A percentile compares a stretch with the other conserved stretches of the same genome.
Conservation (phyloP, 2,329 filamentous ascomycete genomes). For the Alternaria burnsii region DNA sequence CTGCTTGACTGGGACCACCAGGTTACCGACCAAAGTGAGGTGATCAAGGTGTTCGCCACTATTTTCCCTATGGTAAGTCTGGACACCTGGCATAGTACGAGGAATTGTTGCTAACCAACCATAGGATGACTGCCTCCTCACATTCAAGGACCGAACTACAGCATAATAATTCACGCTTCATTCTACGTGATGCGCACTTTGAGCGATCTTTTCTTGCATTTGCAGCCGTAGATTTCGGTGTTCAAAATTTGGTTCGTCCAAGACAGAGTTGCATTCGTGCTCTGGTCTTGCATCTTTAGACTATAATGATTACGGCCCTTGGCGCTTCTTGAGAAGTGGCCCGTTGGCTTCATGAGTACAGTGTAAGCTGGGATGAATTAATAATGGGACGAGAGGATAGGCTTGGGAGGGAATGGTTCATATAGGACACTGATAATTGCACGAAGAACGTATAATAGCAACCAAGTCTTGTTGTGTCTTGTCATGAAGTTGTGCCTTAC, state of each 20-base stretch:
- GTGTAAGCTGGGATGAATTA: slow-evolving; percentile 21
- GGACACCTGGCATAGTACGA: not conserved
- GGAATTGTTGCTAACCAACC: slow-evolving; percentile 24
- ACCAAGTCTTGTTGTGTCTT: not conserved
- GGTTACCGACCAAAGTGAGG: slow-evolving; percentile 82
- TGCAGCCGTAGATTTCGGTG: slow-evolving; percentile 26
- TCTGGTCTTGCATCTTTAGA: slow-evolving; percentile 32
- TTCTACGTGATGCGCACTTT: slow-evolving; percentile 31
- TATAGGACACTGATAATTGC: slow-evolving; percentile 23
- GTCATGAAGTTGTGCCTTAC: not conserved
- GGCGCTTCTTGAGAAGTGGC: slow-evolving; percentile 21
- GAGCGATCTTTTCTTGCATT: slow-evolving; percentile 36
- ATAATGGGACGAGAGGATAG: slow-evolving; percentile 11
- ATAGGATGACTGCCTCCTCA: slow-evolving; percentile 84
- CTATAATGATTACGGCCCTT: slow-evolving; percentile 39
- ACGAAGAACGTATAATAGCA: slow-evolving; percentile 8
- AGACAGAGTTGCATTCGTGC: slow-evolving; percentile 17
- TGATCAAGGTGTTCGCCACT: slow-evolving; percentile 98
- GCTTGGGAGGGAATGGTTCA: not conserved
- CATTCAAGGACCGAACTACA: slow-evolving; percentile 62
- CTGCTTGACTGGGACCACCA: slow-evolving; percentile 90
- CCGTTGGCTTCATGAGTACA: slow-evolving; percentile 26
- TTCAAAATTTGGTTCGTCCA: slow-evolving; percentile 29
- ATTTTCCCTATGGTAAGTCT: slow-evolving; percentile 90
- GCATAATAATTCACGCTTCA: slow-evolving; percentile 24